phyloP scores from a whole-genome alignment of 352 stramenopile genomes.

The Phytopythium montanum region DNA sequence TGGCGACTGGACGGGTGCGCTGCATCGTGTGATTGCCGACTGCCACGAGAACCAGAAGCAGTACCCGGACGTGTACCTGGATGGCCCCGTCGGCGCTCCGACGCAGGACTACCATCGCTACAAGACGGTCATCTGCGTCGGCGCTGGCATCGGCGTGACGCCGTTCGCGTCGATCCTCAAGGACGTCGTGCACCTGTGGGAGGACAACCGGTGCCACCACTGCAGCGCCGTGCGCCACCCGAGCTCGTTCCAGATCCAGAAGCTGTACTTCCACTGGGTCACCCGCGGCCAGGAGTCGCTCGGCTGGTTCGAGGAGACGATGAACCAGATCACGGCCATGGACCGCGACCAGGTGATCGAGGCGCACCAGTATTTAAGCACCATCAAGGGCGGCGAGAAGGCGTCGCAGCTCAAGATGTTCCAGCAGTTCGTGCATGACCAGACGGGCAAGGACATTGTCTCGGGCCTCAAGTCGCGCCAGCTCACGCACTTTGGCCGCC shows the following conservation, averaged over 20 bases:
- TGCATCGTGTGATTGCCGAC: slow-evolving; percentile 54
- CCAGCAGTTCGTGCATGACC: slow-evolving; percentile 80
- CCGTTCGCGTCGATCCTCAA: slow-evolving; percentile 82
- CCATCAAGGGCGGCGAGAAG: slow-evolving; percentile 69
- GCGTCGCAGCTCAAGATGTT: slow-evolving; percentile 78
- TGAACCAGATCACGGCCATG: slow-evolving; percentile 82
- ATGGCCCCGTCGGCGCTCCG: slow-evolving; percentile 68
- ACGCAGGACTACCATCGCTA: slow-evolving; percentile 77
- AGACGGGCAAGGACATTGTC: slow-evolving; percentile 76
- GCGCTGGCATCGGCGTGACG: slow-evolving; percentile 77
- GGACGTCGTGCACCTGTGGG: slow-evolving; percentile 69
- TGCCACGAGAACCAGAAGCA: slow-evolving; percentile 58
- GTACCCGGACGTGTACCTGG: slow-evolving; percentile 71
- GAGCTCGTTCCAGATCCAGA: slow-evolving; percentile 70
- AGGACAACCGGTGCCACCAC: slow-evolving; percentile 70
- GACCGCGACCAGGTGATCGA: slow-evolving; percentile 79
- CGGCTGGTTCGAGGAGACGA: slow-evolving; percentile 81
- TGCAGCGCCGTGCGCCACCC: slow-evolving; percentile 72
- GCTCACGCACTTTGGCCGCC: slow-evolving; percentile 82
- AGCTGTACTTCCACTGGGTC: slow-evolving; percentile 88
- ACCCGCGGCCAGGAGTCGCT: slow-evolving; percentile 76
- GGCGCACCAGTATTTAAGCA: slow-evolving; percentile 82
- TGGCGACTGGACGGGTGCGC: slow-evolving; percentile 68
- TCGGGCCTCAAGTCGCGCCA: slow-evolving; percentile 76
- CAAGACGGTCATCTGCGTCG: slow-evolving; percentile 73